Percentiles rank a stretch among this genome's conserved stretches.
phyloP scores from a whole-genome alignment of 2,329 filamentous ascomycete species.

The Karstenula rhodostoma region DNA sequence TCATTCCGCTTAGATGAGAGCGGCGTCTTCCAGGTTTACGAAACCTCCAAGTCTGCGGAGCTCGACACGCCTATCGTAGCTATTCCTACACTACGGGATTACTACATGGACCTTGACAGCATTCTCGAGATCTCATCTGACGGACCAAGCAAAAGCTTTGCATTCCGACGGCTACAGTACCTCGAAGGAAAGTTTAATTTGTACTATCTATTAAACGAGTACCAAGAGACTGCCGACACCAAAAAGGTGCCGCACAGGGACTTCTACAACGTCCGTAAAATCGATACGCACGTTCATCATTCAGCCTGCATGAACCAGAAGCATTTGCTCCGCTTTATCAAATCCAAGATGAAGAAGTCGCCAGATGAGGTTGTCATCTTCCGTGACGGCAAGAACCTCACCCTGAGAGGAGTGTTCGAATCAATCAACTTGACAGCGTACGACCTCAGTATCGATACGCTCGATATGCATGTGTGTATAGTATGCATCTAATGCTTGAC shows the following conservation, averaged over 20 bases:
- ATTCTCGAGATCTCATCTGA: slow-evolving; percentile 91
- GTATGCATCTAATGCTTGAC: neutral
- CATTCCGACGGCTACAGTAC: slow-evolving; percentile 92
- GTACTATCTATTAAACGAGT: slow-evolving; percentile 92
- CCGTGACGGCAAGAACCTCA: slow-evolving; percentile 90
- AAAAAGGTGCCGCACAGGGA: slow-evolving; percentile 98
- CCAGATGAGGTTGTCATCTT: slow-evolving; percentile 93
- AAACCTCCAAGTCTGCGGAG: slow-evolving; percentile 69
- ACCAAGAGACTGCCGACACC: slow-evolving; percentile 96
- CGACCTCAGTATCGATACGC: slow-evolving; percentile 95
- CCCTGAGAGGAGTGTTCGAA: slow-evolving; percentile 90
- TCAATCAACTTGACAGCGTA: slow-evolving; percentile 98
- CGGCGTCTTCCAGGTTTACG: slow-evolving; percentile 93
- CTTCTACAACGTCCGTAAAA: slow-evolving; percentile 98
- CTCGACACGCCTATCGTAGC: slow-evolving; percentile 75
- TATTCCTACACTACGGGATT: slow-evolving; percentile 93
- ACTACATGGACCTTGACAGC: slow-evolving; percentile 91
- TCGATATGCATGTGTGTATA: slow-evolving; percentile 91
- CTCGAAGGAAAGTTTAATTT: slow-evolving; percentile 97
- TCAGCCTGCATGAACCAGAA: slow-evolving; percentile 99
- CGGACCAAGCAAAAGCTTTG: slow-evolving; percentile 95
- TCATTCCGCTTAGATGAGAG: slow-evolving; percentile 80
- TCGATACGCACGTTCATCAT: slow-evolving; percentile 98
- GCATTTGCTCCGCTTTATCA: slow-evolving; percentile 96
- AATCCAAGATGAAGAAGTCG: slow-evolving; percentile 99